phyloP scores from a whole-genome alignment of 306 rosid genomes.

The Ormosia emarginata region DNA sequence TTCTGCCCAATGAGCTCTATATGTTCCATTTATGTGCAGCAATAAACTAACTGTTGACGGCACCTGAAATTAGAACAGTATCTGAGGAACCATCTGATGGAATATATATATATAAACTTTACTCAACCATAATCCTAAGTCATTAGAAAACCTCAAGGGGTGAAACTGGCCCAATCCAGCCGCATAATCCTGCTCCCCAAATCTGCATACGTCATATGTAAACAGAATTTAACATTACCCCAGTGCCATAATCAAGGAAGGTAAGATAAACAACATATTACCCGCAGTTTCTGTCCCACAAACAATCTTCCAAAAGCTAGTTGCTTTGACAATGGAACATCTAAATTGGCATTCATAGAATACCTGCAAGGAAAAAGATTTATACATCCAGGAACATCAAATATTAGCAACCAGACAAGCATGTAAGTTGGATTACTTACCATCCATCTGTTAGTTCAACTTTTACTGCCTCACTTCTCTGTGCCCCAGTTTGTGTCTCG shows the following conservation, averaged over 20 bases:
- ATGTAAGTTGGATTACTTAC: slow-evolving; percentile 29
- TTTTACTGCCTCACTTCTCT: slow-evolving; percentile 37
- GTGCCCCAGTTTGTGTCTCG: slow-evolving; percentile 22
- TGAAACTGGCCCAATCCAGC: slow-evolving; percentile 78
- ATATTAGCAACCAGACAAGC: background rate
- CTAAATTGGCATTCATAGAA: slow-evolving; percentile 70
- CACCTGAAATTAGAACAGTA: slow-evolving; percentile 54
- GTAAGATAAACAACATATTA: slow-evolving; percentile 26
- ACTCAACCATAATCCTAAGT: slow-evolving; percentile 9
- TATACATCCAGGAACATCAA: slow-evolving; percentile 22
- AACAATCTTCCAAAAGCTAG: slow-evolving; percentile 65
- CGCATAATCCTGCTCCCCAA: slow-evolving; percentile 80
- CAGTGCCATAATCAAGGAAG: slow-evolving; percentile 6
- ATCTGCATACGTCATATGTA: slow-evolving; percentile 48
- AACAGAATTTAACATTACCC: slow-evolving; percentile 17
- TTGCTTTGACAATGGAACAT: slow-evolving; percentile 67
- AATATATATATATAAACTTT: background rate
- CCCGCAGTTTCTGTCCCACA: slow-evolving; percentile 93
- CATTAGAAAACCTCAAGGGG: slow-evolving; percentile 72
- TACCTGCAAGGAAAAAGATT: slow-evolving; percentile 58
- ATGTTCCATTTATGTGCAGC: slow-evolving; percentile 90
- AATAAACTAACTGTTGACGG: slow-evolving; percentile 50
- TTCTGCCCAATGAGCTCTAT: slow-evolving; percentile 87
- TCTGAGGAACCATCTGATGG: slow-evolving; percentile 22
- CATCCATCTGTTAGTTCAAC: slow-evolving; percentile 87